Evolutionary conservation across 441 rosid species (phyloP).

Genomic region (Theobroma grandiflorum): DNA sequence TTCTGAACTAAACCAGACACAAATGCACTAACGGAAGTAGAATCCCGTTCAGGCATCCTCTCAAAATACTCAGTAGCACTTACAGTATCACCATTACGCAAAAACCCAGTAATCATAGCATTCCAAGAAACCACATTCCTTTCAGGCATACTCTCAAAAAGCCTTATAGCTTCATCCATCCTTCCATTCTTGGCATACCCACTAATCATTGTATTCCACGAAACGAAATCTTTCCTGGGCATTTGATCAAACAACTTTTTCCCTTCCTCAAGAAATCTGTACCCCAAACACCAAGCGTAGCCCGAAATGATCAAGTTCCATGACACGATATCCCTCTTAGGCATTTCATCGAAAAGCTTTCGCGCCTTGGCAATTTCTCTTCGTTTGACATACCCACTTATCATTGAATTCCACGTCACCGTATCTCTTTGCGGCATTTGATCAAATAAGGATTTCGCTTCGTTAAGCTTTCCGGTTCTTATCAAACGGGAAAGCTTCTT

Average conservation of each 20-base stretch:
- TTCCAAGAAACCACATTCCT: conserved; percentile 33
- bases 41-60: conserved; percentile 25
- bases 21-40: conserved; percentile 18
- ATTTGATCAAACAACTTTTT: conserved; percentile 33
- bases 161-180: conserved; percentile 33
- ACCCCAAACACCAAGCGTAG: not conserved
- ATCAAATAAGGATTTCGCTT: conserved; percentile 21
- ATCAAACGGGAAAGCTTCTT: conserved; percentile 13
- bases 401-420: conserved; percentile 32
- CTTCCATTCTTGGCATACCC: conserved; percentile 45
- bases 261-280: conserved; percentile 22
- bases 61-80: conserved; percentile 26
- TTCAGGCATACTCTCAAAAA: conserved; percentile 38
- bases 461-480: not conserved
- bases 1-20: conserved; percentile 26
- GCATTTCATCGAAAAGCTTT: conserved; percentile 41
- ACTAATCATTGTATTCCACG: conserved; percentile 51
- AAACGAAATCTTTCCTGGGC: conserved; percentile 35
- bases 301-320: conserved; percentile 43
- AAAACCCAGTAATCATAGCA: conserved; percentile 35
- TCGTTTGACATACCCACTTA: conserved; percentile 20
- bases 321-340: conserved; percentile 37
- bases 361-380: conserved; percentile 25
- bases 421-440: conserved; percentile 21
- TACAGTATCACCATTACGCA: conserved; percentile 11